These are phyloP conservation scores for Abrus pulchellus DNA, from an alignment of 306 rosid species.

Conservation along the genomic window DNA sequence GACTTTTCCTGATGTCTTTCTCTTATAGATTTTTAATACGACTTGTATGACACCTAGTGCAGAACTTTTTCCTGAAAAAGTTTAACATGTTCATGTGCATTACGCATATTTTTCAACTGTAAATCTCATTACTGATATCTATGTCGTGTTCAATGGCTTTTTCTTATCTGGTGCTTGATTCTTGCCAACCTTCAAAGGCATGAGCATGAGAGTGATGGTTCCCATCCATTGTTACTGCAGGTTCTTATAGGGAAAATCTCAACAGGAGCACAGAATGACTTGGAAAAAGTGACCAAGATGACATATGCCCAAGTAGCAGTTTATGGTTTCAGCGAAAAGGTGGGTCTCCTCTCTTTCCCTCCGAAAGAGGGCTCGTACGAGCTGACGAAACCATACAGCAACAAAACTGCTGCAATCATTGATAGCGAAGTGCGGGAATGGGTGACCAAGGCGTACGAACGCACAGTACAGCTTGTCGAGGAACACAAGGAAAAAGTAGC, in stretches of 20 bases:
- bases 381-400: conserved; percentile 88
- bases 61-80: conserved; percentile 17
- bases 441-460: conserved; percentile 78
- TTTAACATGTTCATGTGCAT: conserved; percentile 17
- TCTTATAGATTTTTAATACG: not conserved
- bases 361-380: conserved; percentile 69
- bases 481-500: conserved; percentile 84
- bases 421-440: conserved; percentile 90
- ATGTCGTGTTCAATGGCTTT: not conserved
- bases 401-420: conserved; percentile 81
- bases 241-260: conserved; percentile 86
- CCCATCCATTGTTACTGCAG: conserved; percentile 51
- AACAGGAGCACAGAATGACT: conserved; percentile 93
- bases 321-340: conserved; percentile 93
- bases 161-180: not conserved
- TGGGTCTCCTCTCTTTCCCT: conserved; percentile 95
- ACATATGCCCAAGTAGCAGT: conserved; percentile 97
- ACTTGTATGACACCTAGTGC: not conserved
- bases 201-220: conserved; percentile 5
- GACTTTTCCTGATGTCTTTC: not conserved
- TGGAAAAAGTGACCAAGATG: conserved; percentile 97
- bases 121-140: not conserved
- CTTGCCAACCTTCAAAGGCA: not conserved
- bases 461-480: conserved; percentile 68
- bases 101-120: not conserved